Evolutionary conservation across 2,329 filamentous ascomycete species (phyloP), one percentile per base, ranked within the genome.

Genomic region (Microascus cirrosus): DNA sequence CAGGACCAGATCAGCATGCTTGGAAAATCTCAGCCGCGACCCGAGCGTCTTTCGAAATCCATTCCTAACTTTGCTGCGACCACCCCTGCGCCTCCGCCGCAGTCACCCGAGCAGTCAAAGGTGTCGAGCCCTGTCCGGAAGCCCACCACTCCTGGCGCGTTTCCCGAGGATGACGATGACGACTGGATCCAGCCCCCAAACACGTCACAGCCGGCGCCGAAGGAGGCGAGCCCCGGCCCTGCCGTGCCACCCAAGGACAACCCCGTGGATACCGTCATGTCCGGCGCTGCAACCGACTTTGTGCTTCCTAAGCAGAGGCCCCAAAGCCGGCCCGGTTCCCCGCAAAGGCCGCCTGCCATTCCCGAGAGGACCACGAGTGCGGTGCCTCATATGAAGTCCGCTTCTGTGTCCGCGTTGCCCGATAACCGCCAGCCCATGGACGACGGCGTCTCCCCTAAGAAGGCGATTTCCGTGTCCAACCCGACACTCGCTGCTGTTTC

Each of bases 1-100:
- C 91, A 96, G 63, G 93, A 97, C 65, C 90, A 92, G 65, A 97
- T 99, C 65, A 95, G 85, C 66, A 81, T 81, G 73, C 73, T 86
- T 55, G 82, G 83, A 18, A 81, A 86, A 63, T 76, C 77, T 0
- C 81, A 83, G 59, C 69, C 78, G 5, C 75, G 71, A 52, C 71
- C 73, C 54, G 67, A 73, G 20, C 73, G 77, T 42, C 69, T 73
- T 18, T 76, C 79, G 1, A 82, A 81, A 60, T 77, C 75, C 1
- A 70, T 76, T 10, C 69, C 74, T 2, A 73, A 69, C 60, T 61
- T 71, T 15, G 62, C 69, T 32, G 52, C 60, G 66, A 5, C 62
- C 67, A 7, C 70, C 68, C 24, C 63, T 65, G 3, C 56, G 59
- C 11, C 64, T 62, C 18, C 69, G 68, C 18, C 61, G 63, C 8